These are phyloP conservation scores for Endotrypanum monterogeii DNA, from an alignment of 208 protist species.

Conservation along the genomic window DNA sequence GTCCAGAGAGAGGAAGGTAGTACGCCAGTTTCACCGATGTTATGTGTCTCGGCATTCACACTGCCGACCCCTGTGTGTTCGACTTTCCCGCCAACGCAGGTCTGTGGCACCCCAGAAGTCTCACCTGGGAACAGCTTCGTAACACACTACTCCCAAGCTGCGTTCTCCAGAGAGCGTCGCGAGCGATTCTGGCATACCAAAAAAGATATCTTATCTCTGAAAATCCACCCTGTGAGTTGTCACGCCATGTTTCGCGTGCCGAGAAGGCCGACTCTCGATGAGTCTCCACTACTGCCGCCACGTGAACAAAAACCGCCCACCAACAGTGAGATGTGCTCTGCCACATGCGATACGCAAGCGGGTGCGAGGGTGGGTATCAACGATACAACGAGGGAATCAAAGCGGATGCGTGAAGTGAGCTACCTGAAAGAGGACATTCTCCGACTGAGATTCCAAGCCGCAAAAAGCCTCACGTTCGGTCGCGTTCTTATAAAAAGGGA, in stretches of 20 bases:
- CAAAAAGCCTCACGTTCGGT: background rate
- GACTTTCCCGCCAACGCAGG: background rate
- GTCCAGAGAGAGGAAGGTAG: background rate
- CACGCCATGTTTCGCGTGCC: constrained; percentile 1
- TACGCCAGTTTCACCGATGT: too few species aligned
- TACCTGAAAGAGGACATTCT: constrained; percentile 6
- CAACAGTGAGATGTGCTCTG: background rate
- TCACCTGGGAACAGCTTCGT: too few species aligned
- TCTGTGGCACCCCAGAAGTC: background rate
- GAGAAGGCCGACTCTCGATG: background rate
- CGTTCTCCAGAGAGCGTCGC: background rate
- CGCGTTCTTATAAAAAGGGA: background rate
- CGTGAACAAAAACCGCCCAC: background rate
- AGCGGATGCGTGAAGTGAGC: background rate
- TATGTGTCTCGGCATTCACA: background rate
- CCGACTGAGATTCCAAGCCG: constrained; percentile 1
- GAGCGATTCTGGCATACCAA: background rate
- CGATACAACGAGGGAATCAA: background rate
- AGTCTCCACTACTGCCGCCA: background rate
- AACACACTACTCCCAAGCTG: background rate
- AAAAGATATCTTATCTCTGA: background rate
- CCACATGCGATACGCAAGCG: background rate
- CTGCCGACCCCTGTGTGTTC: background rate
- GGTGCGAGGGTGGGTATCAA: background rate
- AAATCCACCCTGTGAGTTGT: background rate